Evolutionary conservation across 1,284 basidiomycete genomes (phyloP).

Genomic region (Bondarzewia mesenterica): DNA sequence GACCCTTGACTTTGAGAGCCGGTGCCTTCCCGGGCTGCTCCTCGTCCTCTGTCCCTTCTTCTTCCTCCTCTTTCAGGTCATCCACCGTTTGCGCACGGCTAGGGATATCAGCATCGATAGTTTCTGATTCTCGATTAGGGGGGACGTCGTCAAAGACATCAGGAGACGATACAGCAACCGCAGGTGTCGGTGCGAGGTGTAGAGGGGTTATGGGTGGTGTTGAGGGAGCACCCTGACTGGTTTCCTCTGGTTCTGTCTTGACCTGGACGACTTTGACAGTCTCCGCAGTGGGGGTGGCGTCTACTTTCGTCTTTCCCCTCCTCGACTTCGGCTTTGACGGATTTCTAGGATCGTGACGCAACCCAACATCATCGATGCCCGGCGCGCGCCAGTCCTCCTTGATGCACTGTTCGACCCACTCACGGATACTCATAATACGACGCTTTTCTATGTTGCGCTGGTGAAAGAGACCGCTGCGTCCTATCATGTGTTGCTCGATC

Average conservation of each 20-base stretch:
- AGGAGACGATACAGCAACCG: neutral
- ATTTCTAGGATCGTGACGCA: conserved; percentile 16
- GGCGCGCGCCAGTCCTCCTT: conserved; percentile 64
- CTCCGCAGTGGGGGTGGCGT: conserved; percentile 20
- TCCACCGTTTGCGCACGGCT: neutral
- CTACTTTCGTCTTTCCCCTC: conserved; percentile 18
- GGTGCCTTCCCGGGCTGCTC: conserved; percentile 20
- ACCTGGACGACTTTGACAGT: conserved; percentile 25
- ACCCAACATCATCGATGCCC: conserved; percentile 57
- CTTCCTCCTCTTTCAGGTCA: conserved; percentile 23
- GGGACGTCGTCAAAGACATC: neutral
- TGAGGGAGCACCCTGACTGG: neutral
- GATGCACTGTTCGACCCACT: conserved; percentile 80
- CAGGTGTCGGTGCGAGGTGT: conserved; percentile 3
- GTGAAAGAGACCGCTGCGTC: conserved; percentile 80
- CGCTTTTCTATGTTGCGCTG: conserved; percentile 89
- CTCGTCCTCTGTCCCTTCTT: conserved; percentile 26
- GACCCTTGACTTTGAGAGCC: conserved; percentile 34
- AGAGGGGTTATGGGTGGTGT: conserved; percentile 10
- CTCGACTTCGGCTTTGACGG: conserved; percentile 7
- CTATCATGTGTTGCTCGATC: conserved; percentile 89
- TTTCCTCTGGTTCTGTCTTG: conserved; percentile 10
- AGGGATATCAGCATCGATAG: neutral
- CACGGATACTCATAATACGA: conserved; percentile 72
- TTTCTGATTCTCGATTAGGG: neutral